A percentile compares a stretch with the other conserved stretches of the same genome.
phyloP scores from a whole-genome alignment of 2,329 filamentous ascomycete genomes.

The Spiromastix sp. region DNA sequence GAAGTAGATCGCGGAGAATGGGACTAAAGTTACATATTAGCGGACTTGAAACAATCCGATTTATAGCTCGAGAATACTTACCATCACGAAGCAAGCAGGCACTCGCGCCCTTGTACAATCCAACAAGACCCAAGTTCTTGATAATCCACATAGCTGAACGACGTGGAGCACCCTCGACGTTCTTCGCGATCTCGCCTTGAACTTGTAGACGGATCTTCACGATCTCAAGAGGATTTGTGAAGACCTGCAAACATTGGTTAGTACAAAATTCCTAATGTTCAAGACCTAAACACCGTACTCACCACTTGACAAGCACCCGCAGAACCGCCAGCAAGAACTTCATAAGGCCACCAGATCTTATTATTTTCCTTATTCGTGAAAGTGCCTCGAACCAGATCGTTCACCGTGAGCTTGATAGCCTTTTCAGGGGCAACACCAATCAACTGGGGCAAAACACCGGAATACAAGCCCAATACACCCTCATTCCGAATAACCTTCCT shows the following conservation, averaged over 20 bases:
- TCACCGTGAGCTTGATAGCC: constrained; percentile 97
- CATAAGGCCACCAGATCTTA: constrained; percentile 58
- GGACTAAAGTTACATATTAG: constrained; percentile 41
- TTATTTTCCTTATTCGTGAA: constrained; percentile 66
- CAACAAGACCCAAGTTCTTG: constrained; percentile 82
- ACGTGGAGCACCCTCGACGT: constrained; percentile 67
- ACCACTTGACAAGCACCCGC: constrained; percentile 95
- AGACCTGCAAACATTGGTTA: constrained; percentile 49
- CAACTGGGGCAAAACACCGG: constrained; percentile 86
- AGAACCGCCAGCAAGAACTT: constrained; percentile 77
- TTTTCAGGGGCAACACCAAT: constrained; percentile 98
- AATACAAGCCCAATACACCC: constrained; percentile 81
- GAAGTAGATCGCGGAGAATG: constrained; percentile 99
- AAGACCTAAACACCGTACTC: constrained; percentile 29
- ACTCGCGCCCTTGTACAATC: constrained; percentile 91
- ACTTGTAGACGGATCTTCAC: constrained; percentile 98
- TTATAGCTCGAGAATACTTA: constrained; percentile 13
- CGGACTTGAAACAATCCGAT: neutral
- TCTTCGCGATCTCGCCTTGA: constrained; percentile 90
- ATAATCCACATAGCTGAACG: constrained; percentile 98
- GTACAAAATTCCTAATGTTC: constrained; percentile 1
- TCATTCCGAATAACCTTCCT: constrained; percentile 90
- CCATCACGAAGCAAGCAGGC: constrained; percentile 84
- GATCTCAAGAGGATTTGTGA: constrained; percentile 96
- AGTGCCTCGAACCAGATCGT: constrained; percentile 73